phyloP scores from a whole-genome alignment of 495 filamentous ascomycete genomes.

The Trichoderma asperelloides region DNA sequence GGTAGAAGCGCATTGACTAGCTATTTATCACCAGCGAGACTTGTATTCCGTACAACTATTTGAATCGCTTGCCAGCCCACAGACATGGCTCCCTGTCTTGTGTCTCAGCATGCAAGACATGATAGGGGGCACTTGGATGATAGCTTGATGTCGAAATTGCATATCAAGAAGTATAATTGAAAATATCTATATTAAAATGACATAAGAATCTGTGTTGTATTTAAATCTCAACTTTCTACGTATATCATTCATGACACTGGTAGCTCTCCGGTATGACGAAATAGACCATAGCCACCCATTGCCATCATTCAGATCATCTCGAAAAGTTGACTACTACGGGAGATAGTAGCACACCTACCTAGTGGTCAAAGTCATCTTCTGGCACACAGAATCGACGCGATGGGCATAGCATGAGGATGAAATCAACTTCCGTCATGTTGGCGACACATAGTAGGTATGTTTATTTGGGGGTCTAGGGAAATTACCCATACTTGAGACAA shows the following conservation, averaged over 20 bases:
- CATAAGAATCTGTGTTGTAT: too few relatives aligned
- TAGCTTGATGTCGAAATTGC: neutral
- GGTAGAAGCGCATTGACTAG: neutral
- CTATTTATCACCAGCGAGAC: neutral
- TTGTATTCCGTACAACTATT: neutral
- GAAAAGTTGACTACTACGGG: neutral
- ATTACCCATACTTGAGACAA: neutral
- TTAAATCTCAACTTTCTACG: too few relatives aligned
- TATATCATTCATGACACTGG: too few relatives aligned
- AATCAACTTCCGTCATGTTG: neutral
- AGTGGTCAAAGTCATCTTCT: neutral
- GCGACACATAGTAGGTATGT: neutral
- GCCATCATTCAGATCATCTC: too few relatives aligned
- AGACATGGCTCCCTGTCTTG: neutral
- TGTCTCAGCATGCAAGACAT: conserved; percentile 2
- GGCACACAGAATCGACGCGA: neutral
- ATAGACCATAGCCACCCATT: too few relatives aligned
- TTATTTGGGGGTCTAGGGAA: neutral
- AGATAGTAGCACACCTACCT: neutral
- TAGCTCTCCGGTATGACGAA: too few relatives aligned
- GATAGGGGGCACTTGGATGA: neutral
- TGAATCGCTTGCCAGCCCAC: neutral
- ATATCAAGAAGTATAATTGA: neutral
- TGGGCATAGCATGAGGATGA: neutral
- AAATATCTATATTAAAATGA: neutral